These are phyloP conservation scores for Limonomyces culmigenus DNA, from an alignment of 1,284 basidiomycete genomes.

Conservation along the genomic window DNA sequence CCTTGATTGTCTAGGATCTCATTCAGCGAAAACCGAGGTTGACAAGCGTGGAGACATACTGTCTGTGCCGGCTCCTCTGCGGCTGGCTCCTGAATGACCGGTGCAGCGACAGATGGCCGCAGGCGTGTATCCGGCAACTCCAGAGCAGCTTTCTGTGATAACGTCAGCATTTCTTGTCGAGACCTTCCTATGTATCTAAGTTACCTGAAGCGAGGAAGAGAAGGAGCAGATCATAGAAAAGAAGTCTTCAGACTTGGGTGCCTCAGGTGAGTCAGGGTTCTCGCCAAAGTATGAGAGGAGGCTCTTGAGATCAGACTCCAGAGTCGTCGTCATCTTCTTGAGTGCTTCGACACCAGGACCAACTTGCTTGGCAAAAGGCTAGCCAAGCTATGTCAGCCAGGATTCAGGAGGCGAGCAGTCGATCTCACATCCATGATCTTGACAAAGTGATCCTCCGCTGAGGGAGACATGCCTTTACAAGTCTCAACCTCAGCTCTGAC, in stretches of 20 bases:
- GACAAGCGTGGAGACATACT: too few species aligned
- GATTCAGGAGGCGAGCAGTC: neutral
- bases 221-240: slow-evolving; percentile 62
- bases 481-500: slow-evolving; percentile 38
- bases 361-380: slow-evolving; percentile 43
- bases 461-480: slow-evolving; percentile 16
- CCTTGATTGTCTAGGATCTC: too few species aligned
- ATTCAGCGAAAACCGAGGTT: too few species aligned
- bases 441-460: slow-evolving; percentile 43
- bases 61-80: too few species aligned
- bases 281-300: slow-evolving; percentile 64
- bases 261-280: slow-evolving; percentile 35
- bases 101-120: too few species aligned
- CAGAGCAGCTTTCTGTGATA: slow-evolving; percentile 66
- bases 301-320: slow-evolving; percentile 42
- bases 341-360: slow-evolving; percentile 41
- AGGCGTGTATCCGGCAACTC: too few species aligned
- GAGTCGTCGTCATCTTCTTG: slow-evolving; percentile 34
- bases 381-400: slow-evolving; percentile 1
- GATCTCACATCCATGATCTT: slow-evolving; percentile 42
- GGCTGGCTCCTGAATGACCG: too few species aligned
- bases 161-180: neutral
- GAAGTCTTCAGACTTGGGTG: slow-evolving; percentile 63
- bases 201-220: slow-evolving; percentile 52
- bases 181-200: slow-evolving; percentile 3